These are phyloP conservation scores for Fusarium sp. DNA, from an alignment of 2,329 filamentous ascomycete genomes.

Conservation along the genomic window DNA sequence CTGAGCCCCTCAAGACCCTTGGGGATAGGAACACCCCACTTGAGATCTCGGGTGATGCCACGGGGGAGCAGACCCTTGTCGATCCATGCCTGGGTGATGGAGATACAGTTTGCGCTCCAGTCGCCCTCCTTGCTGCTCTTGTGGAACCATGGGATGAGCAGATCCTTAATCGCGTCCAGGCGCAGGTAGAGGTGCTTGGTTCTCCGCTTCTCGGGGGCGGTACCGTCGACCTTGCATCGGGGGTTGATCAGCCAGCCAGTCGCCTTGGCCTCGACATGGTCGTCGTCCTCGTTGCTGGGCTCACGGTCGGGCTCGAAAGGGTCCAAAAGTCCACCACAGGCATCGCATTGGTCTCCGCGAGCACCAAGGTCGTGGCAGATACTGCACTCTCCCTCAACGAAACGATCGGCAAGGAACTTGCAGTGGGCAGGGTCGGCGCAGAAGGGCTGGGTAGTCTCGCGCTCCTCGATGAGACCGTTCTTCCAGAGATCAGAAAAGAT, in stretches of 20 bases:
- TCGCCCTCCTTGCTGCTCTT: slow-evolving; percentile 77
- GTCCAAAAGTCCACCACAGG: slow-evolving; percentile 77
- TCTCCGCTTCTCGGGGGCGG: slow-evolving; percentile 79
- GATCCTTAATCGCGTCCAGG: slow-evolving; percentile 82
- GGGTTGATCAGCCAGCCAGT: slow-evolving; percentile 77
- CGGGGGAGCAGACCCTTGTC: slow-evolving; percentile 85
- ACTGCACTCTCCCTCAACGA: slow-evolving; percentile 82
- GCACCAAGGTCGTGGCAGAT: slow-evolving; percentile 79
- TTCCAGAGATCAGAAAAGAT: slow-evolving; percentile 90
- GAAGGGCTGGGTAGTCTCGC: slow-evolving; percentile 88
- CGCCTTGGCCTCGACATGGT: slow-evolving; percentile 48
- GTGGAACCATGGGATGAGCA: slow-evolving; percentile 81
- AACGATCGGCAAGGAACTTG: slow-evolving; percentile 86
- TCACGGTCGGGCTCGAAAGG: slow-evolving; percentile 68
- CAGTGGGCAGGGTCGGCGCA: slow-evolving; percentile 75
- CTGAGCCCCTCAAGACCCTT: slow-evolving; percentile 59
- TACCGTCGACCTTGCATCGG: slow-evolving; percentile 89
- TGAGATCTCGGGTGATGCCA: slow-evolving; percentile 91
- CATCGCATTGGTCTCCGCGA: slow-evolving; percentile 79
- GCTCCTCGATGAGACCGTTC: slow-evolving; percentile 89
- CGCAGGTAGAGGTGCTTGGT: slow-evolving; percentile 94
- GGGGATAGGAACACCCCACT: slow-evolving; percentile 79
- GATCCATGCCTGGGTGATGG: slow-evolving; percentile 84
- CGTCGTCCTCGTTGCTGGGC: slow-evolving; percentile 46
- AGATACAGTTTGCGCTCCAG: slow-evolving; percentile 80